Evolutionary conservation across 1,284 basidiomycete species (phyloP).

Genomic region (Vanrija sp.): DNA sequence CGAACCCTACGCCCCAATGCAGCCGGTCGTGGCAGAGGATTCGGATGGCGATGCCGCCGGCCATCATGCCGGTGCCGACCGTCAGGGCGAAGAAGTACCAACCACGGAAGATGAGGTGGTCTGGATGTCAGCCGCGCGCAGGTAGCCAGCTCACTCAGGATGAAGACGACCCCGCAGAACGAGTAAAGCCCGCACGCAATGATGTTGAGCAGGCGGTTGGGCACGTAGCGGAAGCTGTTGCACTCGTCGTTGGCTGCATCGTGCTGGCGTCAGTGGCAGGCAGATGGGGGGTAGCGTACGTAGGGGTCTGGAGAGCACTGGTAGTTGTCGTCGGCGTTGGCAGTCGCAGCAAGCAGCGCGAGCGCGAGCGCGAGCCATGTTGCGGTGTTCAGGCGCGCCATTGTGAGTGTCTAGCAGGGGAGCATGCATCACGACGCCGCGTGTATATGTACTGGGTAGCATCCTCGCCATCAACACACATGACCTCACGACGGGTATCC

Average conservation of each 20-base stretch:
- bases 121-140: background rate
- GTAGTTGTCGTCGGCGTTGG: no score
- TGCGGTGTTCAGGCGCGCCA: conserved; percentile 46
- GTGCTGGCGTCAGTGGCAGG: conserved; percentile 30
- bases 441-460: no score
- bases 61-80: background rate
- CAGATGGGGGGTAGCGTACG: conserved; percentile 51
- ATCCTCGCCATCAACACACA: no score
- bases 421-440: no score
- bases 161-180: conserved; percentile 55
- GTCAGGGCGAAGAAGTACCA: background rate
- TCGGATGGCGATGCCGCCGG: background rate
- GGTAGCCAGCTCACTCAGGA: conserved; percentile 40
- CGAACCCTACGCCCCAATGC: background rate
- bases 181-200: conserved; percentile 57
- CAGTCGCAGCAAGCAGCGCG: conserved; percentile 5
- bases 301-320: conserved; percentile 54
- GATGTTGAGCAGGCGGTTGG: conserved; percentile 57
- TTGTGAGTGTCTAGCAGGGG: no score
- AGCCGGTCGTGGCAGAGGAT: background rate
- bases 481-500: no score
- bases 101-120: background rate
- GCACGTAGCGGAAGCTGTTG: conserved; percentile 57
- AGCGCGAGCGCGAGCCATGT: conserved; percentile 49
- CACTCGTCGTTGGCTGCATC: conserved; percentile 4